These are phyloP conservation scores for Sclerotinia nivalis DNA, from an alignment of 2,329 filamentous ascomycete genomes.

Conservation along the genomic window DNA sequence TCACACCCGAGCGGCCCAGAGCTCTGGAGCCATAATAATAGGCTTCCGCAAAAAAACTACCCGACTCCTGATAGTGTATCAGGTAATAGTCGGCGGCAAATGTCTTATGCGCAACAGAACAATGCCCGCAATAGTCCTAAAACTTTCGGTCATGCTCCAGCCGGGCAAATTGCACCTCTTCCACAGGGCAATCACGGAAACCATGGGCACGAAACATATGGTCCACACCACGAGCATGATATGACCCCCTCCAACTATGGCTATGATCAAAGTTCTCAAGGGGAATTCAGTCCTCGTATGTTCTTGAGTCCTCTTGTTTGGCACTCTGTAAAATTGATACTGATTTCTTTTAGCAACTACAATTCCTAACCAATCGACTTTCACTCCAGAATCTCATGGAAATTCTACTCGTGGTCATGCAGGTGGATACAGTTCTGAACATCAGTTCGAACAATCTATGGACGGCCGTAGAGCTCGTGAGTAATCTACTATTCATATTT, in stretches of 20 bases:
- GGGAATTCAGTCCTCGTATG: constrained; percentile 22
- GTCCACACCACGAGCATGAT: constrained; percentile 9
- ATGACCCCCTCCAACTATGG: constrained; percentile 1
- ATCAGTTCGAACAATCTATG: constrained; percentile 19
- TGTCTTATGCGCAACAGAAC: constrained; percentile 17
- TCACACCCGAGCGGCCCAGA: constrained; percentile 2
- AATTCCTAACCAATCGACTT: constrained; percentile 18
- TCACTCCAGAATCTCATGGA: constrained; percentile 24
- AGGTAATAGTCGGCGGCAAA: constrained; percentile 21
- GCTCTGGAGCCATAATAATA: constrained; percentile 18
- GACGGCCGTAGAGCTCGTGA: constrained; percentile 19
- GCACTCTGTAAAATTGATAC: neutral
- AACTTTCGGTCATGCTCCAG: constrained; percentile 7
- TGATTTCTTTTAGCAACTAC: constrained; percentile 16
- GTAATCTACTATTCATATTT: neutral
- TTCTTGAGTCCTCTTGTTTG: neutral
- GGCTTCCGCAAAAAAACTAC: constrained; percentile 21
- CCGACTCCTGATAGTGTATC: constrained; percentile 23
- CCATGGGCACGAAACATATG: constrained; percentile 15
- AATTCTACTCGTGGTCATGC: constrained; percentile 18
- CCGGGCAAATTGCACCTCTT: constrained; percentile 1
- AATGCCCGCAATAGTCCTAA: constrained; percentile 17
- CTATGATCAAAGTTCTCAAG: constrained; percentile 19
- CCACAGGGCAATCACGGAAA: constrained; percentile 1
- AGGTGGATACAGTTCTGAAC: constrained; percentile 18